A percentile compares a stretch with the other conserved stretches of the same genome.
These are phyloP conservation scores for Jamesozyma piceae DNA, from an alignment of 805 yeast genomes.

Conservation along the genomic window DNA sequence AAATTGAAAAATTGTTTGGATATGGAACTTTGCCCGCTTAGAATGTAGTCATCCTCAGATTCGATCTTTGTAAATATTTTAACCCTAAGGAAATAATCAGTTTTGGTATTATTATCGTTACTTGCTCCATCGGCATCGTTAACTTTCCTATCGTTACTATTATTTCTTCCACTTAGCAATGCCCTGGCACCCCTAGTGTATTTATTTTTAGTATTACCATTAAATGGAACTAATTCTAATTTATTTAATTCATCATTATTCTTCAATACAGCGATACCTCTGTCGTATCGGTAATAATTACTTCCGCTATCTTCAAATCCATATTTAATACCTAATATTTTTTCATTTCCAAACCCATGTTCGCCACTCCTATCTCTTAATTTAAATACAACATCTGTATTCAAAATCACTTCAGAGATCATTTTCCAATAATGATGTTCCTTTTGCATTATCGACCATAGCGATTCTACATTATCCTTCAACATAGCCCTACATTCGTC, in stretches of 20 bases:
- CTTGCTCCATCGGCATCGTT: not conserved
- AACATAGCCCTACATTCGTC: slow-evolving; percentile 45
- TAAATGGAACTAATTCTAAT: slow-evolving; percentile 36
- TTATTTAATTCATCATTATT: slow-evolving; percentile 33
- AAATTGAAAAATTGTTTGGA: slow-evolving; percentile 11
- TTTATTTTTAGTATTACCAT: slow-evolving; percentile 2
- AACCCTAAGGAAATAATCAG: slow-evolving; percentile 41
- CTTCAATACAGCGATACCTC: slow-evolving; percentile 66
- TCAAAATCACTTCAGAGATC: slow-evolving; percentile 22
- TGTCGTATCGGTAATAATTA: slow-evolving; percentile 44
- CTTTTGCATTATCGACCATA: slow-evolving; percentile 44
- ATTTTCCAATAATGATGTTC: slow-evolving; percentile 57
- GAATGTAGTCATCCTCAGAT: slow-evolving; percentile 40
- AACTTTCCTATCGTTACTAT: not conserved
- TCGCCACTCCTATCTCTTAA: slow-evolving; percentile 47
- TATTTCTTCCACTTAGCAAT: slow-evolving; percentile 16
- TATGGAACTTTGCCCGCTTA: slow-evolving; percentile 47
- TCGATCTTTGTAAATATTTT: slow-evolving; percentile 47
- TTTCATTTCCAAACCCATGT: slow-evolving; percentile 40
- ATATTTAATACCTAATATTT: slow-evolving; percentile 67
- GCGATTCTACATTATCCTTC: slow-evolving; percentile 39
- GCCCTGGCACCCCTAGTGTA: slow-evolving; percentile 8
- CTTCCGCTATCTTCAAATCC: slow-evolving; percentile 93
- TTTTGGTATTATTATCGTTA: not conserved
- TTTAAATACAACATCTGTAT: slow-evolving; percentile 42